These are phyloP conservation scores for Pichia sp. DNA, from an alignment of 1,139 yeast genomes.

Conservation along the genomic window DNA sequence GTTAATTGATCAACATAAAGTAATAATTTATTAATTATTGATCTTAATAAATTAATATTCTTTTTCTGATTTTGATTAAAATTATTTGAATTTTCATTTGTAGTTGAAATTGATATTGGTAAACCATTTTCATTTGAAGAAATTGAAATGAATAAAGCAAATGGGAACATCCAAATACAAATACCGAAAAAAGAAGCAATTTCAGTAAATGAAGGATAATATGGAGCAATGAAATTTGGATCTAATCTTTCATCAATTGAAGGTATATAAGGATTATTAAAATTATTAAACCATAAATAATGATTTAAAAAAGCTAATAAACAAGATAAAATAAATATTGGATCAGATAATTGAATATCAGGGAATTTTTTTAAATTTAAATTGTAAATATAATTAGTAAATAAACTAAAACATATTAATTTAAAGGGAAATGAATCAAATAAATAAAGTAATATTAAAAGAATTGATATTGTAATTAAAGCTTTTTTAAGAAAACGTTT, in stretches of 20 bases:
- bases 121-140: constrained; percentile 89
- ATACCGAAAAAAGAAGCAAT: constrained; percentile 92
- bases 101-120: constrained; percentile 36
- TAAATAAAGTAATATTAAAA: constrained; percentile 47
- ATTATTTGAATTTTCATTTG: background rate
- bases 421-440: constrained; percentile 76
- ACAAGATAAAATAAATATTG: constrained; percentile 66
- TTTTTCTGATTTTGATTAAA: constrained; percentile 9
- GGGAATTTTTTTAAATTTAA: constrained; percentile 81
- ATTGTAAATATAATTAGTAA: constrained; percentile 64
- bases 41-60: constrained; percentile 14
- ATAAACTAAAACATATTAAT: constrained; percentile 58
- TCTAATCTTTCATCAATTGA: constrained; percentile 50
- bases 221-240: constrained; percentile 57
- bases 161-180: constrained; percentile 92
- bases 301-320: constrained; percentile 73
- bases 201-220: constrained; percentile 76
- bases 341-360: constrained; percentile 66
- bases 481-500: constrained; percentile 45
- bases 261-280: constrained; percentile 62
- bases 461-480: background rate
- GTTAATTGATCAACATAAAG: constrained; percentile 2
- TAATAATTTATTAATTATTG: constrained; percentile 3
- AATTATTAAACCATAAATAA: constrained; percentile 83
- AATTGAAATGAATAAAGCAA: constrained; percentile 82